phyloP scores from a whole-genome alignment of 768 basidiomycete genomes.

The Botryobasidium botryosum region DNA sequence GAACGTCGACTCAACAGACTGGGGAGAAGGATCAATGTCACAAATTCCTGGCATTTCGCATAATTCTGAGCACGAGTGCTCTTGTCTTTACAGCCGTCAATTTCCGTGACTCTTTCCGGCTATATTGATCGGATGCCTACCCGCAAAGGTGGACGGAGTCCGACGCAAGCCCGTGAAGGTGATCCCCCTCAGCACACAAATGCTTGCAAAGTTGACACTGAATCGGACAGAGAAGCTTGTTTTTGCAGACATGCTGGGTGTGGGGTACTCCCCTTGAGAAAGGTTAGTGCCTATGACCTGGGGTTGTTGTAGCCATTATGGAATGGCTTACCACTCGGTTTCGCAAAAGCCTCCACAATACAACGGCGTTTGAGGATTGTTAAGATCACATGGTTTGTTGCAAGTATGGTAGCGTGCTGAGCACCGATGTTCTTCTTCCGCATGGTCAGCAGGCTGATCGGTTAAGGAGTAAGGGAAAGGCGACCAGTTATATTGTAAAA shows the following conservation, averaged over 20 bases:
- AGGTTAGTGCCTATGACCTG: neutral
- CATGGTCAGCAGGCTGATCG: too few species aligned
- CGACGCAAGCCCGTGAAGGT: constrained; percentile 33
- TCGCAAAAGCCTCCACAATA: constrained; percentile 25
- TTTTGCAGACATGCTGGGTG: too few species aligned
- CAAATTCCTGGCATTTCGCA: constrained; percentile 36
- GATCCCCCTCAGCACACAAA: constrained; percentile 30
- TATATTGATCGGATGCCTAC: constrained; percentile 19
- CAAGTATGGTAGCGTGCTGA: too few species aligned
- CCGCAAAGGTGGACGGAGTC: constrained; percentile 38
- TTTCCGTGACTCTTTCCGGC: neutral
- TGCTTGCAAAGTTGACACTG: constrained; percentile 38
- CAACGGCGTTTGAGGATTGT: constrained; percentile 39
- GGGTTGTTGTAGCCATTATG: neutral
- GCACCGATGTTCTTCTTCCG: too few species aligned
- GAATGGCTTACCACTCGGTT: constrained; percentile 8
- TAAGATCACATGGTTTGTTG: constrained; percentile 35
- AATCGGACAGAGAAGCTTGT: constrained; percentile 41
- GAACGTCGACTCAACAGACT: constrained; percentile 45
- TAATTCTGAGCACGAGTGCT: constrained; percentile 28
- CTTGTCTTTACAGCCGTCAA: constrained; percentile 25
- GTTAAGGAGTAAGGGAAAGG: too few species aligned
- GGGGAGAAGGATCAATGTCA: constrained; percentile 39
- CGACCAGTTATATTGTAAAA: too few species aligned
- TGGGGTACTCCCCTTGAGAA: constrained; percentile 30